phyloP scores from a whole-genome alignment of 371 early-diverging fungal species.

The Mortierella sp. region DNA sequence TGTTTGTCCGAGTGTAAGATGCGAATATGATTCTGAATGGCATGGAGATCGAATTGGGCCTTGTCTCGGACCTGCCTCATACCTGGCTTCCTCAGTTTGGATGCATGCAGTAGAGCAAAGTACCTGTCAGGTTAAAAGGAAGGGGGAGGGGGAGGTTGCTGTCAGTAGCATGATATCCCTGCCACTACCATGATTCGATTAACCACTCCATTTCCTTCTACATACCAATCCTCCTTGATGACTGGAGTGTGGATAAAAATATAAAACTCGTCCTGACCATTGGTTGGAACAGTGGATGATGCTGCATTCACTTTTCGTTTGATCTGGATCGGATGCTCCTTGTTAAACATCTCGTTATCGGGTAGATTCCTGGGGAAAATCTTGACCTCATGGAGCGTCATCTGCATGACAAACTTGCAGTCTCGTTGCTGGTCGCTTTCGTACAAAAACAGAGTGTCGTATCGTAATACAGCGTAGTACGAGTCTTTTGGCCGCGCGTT shows the following conservation, averaged over 20 bases:
- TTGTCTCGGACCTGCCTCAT: constrained; percentile 54
- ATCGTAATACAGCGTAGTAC: constrained; percentile 82
- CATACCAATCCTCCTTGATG: constrained; percentile 94
- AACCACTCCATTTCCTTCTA: background rate
- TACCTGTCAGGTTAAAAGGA: constrained; percentile 72
- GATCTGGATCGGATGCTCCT: constrained; percentile 64
- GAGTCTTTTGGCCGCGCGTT: constrained; percentile 59
- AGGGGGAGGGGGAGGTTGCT: constrained; percentile 10
- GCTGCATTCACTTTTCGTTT: constrained; percentile 33
- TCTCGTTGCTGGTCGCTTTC: constrained; percentile 84
- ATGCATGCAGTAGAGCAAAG: constrained; percentile 53
- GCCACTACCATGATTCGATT: too few relatives aligned
- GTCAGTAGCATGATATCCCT: too few relatives aligned
- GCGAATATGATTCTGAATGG: constrained; percentile 65
- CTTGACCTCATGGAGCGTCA: constrained; percentile 72
- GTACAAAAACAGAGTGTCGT: constrained; percentile 85
- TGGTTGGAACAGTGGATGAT: constrained; percentile 20
- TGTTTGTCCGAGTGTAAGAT: constrained; percentile 71
- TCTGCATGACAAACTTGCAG: constrained; percentile 78
- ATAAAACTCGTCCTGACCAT: constrained; percentile 58
- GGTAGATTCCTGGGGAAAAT: constrained; percentile 71
- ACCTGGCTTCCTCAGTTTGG: constrained; percentile 51
- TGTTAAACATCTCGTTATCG: constrained; percentile 69
- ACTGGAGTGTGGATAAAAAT: constrained; percentile 67
- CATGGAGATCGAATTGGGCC: constrained; percentile 63